Evolutionary conservation across 2,329 filamentous ascomycete species (phyloP).

Genomic region (Cladosporium sp.): DNA sequence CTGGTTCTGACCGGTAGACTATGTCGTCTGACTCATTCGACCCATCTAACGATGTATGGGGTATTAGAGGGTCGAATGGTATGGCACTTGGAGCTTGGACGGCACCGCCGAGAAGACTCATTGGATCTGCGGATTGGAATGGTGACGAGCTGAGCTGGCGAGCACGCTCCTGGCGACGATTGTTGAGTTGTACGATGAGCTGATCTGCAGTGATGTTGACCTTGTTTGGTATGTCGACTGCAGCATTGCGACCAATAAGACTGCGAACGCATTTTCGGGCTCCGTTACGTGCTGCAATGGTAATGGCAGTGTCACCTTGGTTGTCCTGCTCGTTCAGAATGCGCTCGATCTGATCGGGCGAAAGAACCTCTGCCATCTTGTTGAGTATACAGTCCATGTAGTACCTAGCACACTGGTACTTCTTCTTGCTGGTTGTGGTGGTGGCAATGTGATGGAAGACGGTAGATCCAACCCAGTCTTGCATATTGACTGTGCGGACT

Average conservation of each 20-base stretch:
- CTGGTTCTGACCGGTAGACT: conserved; percentile 47
- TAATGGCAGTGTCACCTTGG: conserved; percentile 87
- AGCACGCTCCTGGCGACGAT: conserved; percentile 59
- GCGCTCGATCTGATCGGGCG: conserved; percentile 72
- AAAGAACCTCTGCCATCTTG: conserved; percentile 75
- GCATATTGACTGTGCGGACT: conserved; percentile 74
- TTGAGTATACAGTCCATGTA: conserved; percentile 91
- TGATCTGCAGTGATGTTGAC: conserved; percentile 82
- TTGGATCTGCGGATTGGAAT: conserved; percentile 36
- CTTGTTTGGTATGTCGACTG: conserved; percentile 77
- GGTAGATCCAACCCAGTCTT: conserved; percentile 79
- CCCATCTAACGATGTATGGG: conserved; percentile 25
- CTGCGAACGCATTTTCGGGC: conserved; percentile 72
- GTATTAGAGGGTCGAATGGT: conserved; percentile 31
- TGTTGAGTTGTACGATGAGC: conserved; percentile 73
- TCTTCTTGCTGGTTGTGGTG: conserved; percentile 81
- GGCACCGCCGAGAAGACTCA: conserved; percentile 25
- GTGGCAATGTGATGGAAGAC: conserved; percentile 93
- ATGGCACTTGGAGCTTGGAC: conserved; percentile 29
- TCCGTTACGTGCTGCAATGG: conserved; percentile 80
- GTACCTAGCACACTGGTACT: conserved; percentile 85
- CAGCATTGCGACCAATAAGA: conserved; percentile 74
- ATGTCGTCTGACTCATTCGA: conserved; percentile 32
- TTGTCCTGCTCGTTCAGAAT: conserved; percentile 81
- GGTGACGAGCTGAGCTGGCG: conserved; percentile 74